phyloP scores from a whole-genome alignment of 768 basidiomycete species.

The Leccinum subgranulosum region DNA sequence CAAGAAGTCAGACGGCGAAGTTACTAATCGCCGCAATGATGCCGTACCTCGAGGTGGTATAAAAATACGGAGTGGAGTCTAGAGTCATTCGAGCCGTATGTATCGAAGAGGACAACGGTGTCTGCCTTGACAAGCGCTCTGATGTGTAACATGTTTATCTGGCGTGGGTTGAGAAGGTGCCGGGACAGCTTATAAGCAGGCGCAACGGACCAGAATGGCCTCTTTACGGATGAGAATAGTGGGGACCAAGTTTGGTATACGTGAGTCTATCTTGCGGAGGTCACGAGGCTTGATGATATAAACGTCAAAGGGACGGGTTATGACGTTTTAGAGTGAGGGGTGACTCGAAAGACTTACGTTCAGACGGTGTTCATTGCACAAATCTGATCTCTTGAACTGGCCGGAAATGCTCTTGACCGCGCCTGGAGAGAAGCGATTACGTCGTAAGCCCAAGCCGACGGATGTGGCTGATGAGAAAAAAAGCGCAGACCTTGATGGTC shows the following conservation, averaged over 20 bases:
- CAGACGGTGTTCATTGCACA: conserved; percentile 82
- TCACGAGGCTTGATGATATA: conserved; percentile 73
- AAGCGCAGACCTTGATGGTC: conserved; percentile 70
- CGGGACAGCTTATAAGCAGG: not conserved
- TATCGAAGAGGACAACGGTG: conserved; percentile 87
- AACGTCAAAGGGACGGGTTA: conserved; percentile 21
- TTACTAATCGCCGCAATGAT: conserved; percentile 8
- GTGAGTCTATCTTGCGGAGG: conserved; percentile 93
- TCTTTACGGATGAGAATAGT: conserved; percentile 88
- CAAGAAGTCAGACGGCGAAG: conserved; percentile 12
- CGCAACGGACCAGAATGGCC: conserved; percentile 72
- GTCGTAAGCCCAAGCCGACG: conserved; percentile 15
- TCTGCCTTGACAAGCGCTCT: conserved; percentile 94
- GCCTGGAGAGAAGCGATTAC: conserved; percentile 45
- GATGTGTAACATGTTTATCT: conserved; percentile 94
- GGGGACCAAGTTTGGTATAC: conserved; percentile 91
- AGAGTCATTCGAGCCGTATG: conserved; percentile 84
- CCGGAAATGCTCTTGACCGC: conserved; percentile 85
- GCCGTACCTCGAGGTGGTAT: conserved; percentile 76
- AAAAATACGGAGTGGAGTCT: conserved; percentile 83
- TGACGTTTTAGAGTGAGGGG: conserved; percentile 15
- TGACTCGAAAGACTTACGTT: conserved; percentile 60
- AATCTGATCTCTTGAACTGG: conserved; percentile 86
- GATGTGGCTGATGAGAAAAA: conserved; percentile 11
- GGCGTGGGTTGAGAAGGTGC: conserved; percentile 12